phyloP scores from a whole-genome alignment of 148 eudicot species.

The Vaccinium macrocarpon region DNA sequence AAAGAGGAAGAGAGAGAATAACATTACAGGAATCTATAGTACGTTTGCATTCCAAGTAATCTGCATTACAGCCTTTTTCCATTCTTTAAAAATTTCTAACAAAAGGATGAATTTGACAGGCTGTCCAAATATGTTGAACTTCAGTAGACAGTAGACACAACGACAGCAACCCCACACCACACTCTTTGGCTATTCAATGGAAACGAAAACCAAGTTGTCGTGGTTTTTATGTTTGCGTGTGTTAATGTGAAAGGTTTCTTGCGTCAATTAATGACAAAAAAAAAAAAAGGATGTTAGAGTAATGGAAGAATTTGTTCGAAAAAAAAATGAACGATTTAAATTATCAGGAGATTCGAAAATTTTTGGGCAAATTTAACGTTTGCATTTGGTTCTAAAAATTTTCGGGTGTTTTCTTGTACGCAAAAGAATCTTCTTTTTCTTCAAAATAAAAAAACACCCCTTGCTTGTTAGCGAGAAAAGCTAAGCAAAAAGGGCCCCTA shows the following conservation, averaged over 20 bases:
- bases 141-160: not conserved
- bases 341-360: too few relatives aligned
- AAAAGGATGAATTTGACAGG: not conserved
- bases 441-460: not conserved
- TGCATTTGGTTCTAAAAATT: constrained; percentile 4
- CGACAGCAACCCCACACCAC: constrained; percentile 8
- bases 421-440: not conserved
- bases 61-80: too few relatives aligned
- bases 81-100: too few relatives aligned
- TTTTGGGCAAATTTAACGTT: not conserved
- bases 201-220: constrained; percentile 9
- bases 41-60: too few relatives aligned
- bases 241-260: not conserved
- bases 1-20: too few relatives aligned
- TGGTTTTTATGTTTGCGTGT: constrained; percentile 1
- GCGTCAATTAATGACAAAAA: not conserved
- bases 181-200: not conserved
- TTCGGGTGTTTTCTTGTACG: not conserved
- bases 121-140: not conserved
- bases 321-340: too few relatives aligned
- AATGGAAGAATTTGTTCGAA: not conserved
- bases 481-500: not conserved
- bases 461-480: constrained; percentile 5
- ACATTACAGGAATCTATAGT: too few relatives aligned
- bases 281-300: not conserved